Base-by-base conservation (phyloP, 495 filamentous ascomycete species). In the Penicillium ochrochloron region DNA sequence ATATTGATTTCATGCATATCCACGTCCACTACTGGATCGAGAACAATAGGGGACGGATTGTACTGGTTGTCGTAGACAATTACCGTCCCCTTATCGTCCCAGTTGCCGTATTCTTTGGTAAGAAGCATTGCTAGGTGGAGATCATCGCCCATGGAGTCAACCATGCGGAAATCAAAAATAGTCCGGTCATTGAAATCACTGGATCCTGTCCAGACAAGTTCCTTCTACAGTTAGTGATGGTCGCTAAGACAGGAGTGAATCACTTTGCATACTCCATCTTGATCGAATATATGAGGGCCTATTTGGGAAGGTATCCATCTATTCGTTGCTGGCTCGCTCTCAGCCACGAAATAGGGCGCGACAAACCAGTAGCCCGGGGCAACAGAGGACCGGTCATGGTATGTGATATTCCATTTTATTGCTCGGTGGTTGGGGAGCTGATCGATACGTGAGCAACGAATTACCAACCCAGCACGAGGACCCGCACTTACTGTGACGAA, bases 1-100 rank as follows among this genome's bases (percentile, higher is more conserved):
- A 79, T 60, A n/a, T 76, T 76, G 59, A 82, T 80, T 57, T 84
- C 82, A 63, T 84, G 81, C 54, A 80, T 80, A 14, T 67, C 64
- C 10, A 76, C 53, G 41, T 77, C 73, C 25, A 46, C 42, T 21
- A 46, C 9, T 71, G 66, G 29, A 72, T 67, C 23, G 77, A 66
- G 8, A 57, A 63, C 33, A 79, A 74, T 35, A 74, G 63, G 44
- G 73, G 59, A 53, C 80, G 67, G 34, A 80, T 60, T 41, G 53
- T 78, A 79, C 14, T 71, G 15, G 14, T 70, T 71, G 21, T 66
- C 63, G 56, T 75, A n/a, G 25, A 78, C 66, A 11, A 77, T 41
- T 23, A 71, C 72, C 19, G 61, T 57, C 15, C 75, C 73, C 23
- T 52, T 65, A 19, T 19, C 42, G 19, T 46, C 19, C 11, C 8